Evolutionary conservation across 1,284 basidiomycete species (phyloP).

Genomic region (Kwoniella shivajii): DNA sequence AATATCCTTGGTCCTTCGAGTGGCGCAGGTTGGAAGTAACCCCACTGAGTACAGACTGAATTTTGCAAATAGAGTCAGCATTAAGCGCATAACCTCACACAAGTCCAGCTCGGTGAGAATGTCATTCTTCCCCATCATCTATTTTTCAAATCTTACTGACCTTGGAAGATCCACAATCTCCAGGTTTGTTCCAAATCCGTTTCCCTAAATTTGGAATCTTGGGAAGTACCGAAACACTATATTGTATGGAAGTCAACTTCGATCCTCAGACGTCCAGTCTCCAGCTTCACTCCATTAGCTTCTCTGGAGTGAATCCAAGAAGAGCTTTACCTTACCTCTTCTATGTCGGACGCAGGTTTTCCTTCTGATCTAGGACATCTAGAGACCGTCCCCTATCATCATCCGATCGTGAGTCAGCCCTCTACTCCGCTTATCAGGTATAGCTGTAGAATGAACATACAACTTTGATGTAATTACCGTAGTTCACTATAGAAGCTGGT

Average conservation of each 20-base stretch:
- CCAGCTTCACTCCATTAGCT: too few species aligned
- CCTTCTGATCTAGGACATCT: constrained; percentile 60
- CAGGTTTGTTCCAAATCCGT: constrained; percentile 69
- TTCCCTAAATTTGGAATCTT: constrained; percentile 68
- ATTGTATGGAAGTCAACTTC: too few species aligned
- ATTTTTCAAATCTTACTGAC: constrained; percentile 29
- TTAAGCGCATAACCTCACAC: too few species aligned
- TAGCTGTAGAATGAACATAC: constrained; percentile 50
- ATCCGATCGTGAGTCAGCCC: neutral
- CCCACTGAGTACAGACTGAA: constrained; percentile 81
- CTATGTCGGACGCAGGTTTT: constrained; percentile 55
- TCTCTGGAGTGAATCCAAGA: too few species aligned
- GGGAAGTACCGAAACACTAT: constrained; percentile 82
- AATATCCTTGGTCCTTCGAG: constrained; percentile 43
- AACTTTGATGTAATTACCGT: constrained; percentile 72
- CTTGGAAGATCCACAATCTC: constrained; percentile 87
- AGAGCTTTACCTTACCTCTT: constrained; percentile 59
- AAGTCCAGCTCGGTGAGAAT: too few species aligned
- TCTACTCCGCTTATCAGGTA: too few species aligned
- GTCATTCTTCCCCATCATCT: too few species aligned
- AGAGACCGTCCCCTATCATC: constrained; percentile 62
- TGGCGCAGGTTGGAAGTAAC: constrained; percentile 67
- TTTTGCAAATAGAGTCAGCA: too few species aligned
- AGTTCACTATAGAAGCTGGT: constrained; percentile 65
- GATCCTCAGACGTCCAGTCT: too few species aligned